Evolutionary conservation across 2,329 filamentous ascomycete species (phyloP).

Genomic region (Beauveria sp.): DNA sequence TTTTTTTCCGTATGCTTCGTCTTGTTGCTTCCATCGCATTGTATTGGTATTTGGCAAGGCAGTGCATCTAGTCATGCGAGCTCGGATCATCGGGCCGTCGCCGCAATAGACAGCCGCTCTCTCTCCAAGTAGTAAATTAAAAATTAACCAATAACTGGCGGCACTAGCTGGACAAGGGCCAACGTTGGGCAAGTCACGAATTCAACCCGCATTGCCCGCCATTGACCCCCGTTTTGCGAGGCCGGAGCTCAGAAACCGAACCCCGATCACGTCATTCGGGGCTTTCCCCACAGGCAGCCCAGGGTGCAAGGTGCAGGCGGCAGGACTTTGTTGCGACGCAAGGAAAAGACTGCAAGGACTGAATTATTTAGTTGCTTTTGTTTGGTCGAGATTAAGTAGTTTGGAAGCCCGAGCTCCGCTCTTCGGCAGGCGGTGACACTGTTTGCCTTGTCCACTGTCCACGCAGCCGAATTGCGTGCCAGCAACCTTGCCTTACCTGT

Average conservation of each 20-base stretch:
- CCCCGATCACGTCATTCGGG: slow-evolving; percentile 9
- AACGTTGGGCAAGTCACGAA: not conserved
- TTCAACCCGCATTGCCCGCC: no score
- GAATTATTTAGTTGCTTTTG: no score
- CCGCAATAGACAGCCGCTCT: no score
- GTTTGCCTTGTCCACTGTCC: not conserved
- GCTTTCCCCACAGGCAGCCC: not conserved
- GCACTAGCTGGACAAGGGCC: no score
- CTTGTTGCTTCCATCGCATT: no score
- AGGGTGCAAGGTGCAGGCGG: not conserved
- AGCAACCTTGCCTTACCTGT: not conserved
- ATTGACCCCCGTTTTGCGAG: not conserved
- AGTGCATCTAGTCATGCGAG: not conserved
- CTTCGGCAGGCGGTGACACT: slow-evolving; percentile 3
- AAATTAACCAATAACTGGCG: not conserved
- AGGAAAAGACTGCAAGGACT: no score
- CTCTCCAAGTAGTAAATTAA: no score
- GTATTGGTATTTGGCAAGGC: no score
- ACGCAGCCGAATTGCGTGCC: slow-evolving; percentile 5
- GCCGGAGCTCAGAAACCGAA: slow-evolving; percentile 9
- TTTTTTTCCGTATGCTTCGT: no score
- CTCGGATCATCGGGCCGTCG: not conserved
- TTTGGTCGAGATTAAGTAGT: no score
- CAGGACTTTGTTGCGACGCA: no score
- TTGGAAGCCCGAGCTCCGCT: not conserved